Conservation (phyloP, 768 basidiomycete species). For the Lactarius deliciosus region DNA sequence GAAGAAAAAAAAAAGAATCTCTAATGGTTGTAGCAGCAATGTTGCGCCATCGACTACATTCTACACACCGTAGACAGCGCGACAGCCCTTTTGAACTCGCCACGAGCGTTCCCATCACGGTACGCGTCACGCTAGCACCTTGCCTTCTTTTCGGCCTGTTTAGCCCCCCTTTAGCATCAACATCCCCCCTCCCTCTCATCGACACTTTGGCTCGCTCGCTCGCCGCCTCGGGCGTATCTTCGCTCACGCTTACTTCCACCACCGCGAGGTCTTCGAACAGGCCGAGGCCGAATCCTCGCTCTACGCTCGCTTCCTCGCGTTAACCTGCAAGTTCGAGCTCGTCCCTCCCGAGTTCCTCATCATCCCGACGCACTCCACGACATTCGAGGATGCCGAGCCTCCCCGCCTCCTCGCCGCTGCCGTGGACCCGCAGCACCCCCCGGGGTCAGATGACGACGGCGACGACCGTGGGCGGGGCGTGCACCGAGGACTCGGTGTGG, state of each 20-base stretch:
- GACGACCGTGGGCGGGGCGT: conserved; percentile 28
- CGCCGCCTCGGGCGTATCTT: conserved; percentile 93
- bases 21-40: conserved; percentile 55
- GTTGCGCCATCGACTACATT: conserved; percentile 97
- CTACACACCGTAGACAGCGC: conserved; percentile 91
- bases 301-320: conserved; percentile 85
- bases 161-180: conserved; percentile 55
- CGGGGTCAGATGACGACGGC: conserved; percentile 20
- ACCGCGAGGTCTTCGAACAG: conserved; percentile 87
- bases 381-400: conserved; percentile 34
- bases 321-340: conserved; percentile 76
- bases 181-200: conserved; percentile 74
- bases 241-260: conserved; percentile 94
- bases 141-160: background rate
- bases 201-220: conserved; percentile 89
- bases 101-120: conserved; percentile 91
- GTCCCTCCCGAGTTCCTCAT: conserved; percentile 83
- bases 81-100: conserved; percentile 86
- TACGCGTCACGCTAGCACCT: conserved; percentile 35
- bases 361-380: conserved; percentile 53
- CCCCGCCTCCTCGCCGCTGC: conserved; percentile 28
- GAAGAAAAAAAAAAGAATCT: background rate
- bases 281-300: conserved; percentile 88
- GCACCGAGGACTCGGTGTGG: conserved; percentile 23
- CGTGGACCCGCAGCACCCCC: conserved; percentile 21